Conservation (phyloP, 2,329 filamentous ascomycete genomes). For the Teratosphaeria pseudoeucalypti region DNA sequence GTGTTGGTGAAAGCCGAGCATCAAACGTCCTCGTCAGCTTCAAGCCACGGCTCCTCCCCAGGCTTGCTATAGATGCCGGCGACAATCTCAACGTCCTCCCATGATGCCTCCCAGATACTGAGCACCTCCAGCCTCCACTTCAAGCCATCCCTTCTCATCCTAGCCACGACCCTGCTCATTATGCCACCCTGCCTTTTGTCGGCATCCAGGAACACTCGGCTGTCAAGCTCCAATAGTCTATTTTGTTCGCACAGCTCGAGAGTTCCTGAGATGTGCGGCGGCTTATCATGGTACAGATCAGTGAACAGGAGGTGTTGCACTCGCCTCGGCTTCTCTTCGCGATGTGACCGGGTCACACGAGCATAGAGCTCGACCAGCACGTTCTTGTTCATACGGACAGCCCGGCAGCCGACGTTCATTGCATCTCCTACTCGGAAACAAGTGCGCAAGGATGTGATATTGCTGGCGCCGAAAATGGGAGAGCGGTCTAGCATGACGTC, state of each 20-base stretch:
- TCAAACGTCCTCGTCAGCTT: neutral
- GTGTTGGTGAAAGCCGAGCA: neutral
- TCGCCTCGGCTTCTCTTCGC: conserved; percentile 31
- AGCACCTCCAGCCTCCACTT: conserved; percentile 37
- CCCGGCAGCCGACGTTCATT: conserved; percentile 38
- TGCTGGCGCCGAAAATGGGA: conserved; percentile 43
- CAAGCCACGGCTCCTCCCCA: neutral
- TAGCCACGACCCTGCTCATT: conserved; percentile 41
- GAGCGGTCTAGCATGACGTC: conserved; percentile 40
- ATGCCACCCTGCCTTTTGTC: conserved; percentile 12
- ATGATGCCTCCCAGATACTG: conserved; percentile 43
- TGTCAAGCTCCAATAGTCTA: conserved; percentile 35
- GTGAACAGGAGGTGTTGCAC: conserved; percentile 55
- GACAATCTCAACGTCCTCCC: conserved; percentile 45
- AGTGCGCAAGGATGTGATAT: conserved; percentile 40
- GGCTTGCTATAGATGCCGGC: conserved; percentile 30
- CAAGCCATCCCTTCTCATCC: conserved; percentile 35
- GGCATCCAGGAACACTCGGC: conserved; percentile 31
- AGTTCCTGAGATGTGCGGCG: conserved; percentile 42
- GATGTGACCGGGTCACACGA: conserved; percentile 46
- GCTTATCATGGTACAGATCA: conserved; percentile 50
- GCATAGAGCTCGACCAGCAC: conserved; percentile 54
- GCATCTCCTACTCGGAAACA: conserved; percentile 58
- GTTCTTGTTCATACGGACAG: conserved; percentile 38
- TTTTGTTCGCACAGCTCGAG: conserved; percentile 38